phyloP scores from a whole-genome alignment of 345 rosid species.

The Gynandropsis gynandra region DNA sequence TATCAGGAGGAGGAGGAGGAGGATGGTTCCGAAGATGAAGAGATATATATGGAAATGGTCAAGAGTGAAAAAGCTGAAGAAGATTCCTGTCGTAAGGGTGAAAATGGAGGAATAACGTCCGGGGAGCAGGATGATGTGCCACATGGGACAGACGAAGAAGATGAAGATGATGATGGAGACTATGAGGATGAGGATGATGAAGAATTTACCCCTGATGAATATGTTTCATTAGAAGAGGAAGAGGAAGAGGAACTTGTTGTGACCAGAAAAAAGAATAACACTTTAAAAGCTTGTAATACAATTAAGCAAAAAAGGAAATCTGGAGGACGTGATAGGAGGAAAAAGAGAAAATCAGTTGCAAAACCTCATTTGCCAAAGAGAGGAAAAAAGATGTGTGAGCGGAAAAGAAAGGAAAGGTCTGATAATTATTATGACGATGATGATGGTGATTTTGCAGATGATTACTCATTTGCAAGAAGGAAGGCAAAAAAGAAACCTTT shows the following conservation, averaged over 20 bases:
- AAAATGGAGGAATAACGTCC: slow-evolving; percentile 23
- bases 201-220: slow-evolving; percentile 56
- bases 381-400: slow-evolving; percentile 35
- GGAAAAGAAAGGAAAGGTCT: slow-evolving; percentile 39
- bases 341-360: slow-evolving; percentile 35
- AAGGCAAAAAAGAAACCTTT: slow-evolving; percentile 29
- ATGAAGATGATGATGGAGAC: slow-evolving; percentile 44
- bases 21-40: slow-evolving; percentile 25
- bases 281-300: slow-evolving; percentile 28
- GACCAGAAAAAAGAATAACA: slow-evolving; percentile 30
- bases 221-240: slow-evolving; percentile 72
- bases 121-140: slow-evolving; percentile 26
- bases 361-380: slow-evolving; percentile 36
- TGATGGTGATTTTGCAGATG: slow-evolving; percentile 46
- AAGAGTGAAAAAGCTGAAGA: slow-evolving; percentile 7
- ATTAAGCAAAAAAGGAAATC: slow-evolving; percentile 31
- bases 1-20: slow-evolving; percentile 27
- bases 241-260: slow-evolving; percentile 63
- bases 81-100: slow-evolving; percentile 14
- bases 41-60: slow-evolving; percentile 13
- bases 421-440: slow-evolving; percentile 36
- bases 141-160: slow-evolving; percentile 24
- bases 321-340: slow-evolving; percentile 31
- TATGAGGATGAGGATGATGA: slow-evolving; percentile 47
- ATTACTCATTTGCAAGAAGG: slow-evolving; percentile 31